Percentiles rank a stretch among this genome's conserved stretches.
These are phyloP conservation scores for Gossypium sturtianum DNA, from an alignment of 345 rosid genomes.

Conservation along the genomic window DNA sequence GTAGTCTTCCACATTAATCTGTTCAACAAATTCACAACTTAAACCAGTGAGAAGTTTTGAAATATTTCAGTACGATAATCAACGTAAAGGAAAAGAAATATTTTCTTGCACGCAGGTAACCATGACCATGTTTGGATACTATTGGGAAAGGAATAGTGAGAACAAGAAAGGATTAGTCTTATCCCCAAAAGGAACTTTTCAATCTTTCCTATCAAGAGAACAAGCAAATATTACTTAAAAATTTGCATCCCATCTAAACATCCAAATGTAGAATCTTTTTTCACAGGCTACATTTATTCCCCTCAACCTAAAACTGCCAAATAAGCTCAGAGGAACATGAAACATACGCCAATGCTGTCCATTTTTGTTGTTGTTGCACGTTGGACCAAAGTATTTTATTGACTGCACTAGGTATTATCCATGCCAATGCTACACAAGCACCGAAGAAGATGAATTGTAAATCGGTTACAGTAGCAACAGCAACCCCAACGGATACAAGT, in stretches of 20 bases:
- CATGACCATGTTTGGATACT: not conserved
- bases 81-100: not conserved
- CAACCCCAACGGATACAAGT: conserved; percentile 10
- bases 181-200: too few species aligned
- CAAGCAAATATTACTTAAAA: too few species aligned
- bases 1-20: conserved; percentile 21
- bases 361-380: conserved; percentile 11
- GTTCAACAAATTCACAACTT: not conserved
- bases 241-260: not conserved
- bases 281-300: not conserved
- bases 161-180: not conserved
- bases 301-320: not conserved
- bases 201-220: too few species aligned
- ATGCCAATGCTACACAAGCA: conserved; percentile 10
- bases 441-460: conserved; percentile 13
- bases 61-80: not conserved
- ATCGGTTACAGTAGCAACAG: conserved; percentile 16
- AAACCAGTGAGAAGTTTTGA: not conserved
- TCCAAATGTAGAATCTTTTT: not conserved
- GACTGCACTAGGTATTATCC: conserved; percentile 13
- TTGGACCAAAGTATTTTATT: conserved; percentile 16
- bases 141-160: not conserved
- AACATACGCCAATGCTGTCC: conserved; percentile 12
- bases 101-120: not conserved
- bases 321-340: not conserved